phyloP scores from a whole-genome alignment of 2,329 filamentous ascomycete species.

The Fusarium coicis region DNA sequence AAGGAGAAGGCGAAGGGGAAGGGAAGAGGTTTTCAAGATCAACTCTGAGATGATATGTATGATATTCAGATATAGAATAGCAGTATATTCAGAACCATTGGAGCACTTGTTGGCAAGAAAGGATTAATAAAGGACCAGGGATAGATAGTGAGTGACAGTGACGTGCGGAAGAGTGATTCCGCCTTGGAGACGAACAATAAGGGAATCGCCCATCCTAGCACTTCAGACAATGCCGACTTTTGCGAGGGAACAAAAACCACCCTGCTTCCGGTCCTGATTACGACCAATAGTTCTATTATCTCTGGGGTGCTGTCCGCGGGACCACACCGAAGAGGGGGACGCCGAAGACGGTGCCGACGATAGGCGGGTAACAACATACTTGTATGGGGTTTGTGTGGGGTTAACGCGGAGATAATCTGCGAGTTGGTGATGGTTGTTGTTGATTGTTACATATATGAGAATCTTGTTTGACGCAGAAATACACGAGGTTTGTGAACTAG shows the following conservation, averaged over 20 bases:
- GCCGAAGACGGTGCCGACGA: slow-evolving; percentile 37
- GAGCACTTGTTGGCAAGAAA: neutral
- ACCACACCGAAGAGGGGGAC: slow-evolving; percentile 9
- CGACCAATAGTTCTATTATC: slow-evolving; percentile 23
- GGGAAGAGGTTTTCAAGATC: neutral
- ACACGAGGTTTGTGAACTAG: neutral
- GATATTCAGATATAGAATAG: neutral
- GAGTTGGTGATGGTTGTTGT: neutral
- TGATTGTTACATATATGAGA: neutral
- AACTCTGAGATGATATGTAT: neutral
- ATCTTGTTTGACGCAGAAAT: neutral
- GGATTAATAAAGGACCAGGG: slow-evolving; percentile 1
- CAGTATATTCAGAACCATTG: neutral
- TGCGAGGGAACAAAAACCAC: slow-evolving; percentile 6
- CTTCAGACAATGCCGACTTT: slow-evolving; percentile 11
- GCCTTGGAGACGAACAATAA: slow-evolving; percentile 1
- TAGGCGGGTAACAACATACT: neutral
- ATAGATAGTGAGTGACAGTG: neutral
- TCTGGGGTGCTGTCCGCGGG: slow-evolving; percentile 17
- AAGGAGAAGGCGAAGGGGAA: no score
- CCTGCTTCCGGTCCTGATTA: slow-evolving; percentile 1
- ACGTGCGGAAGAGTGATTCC: slow-evolving; percentile 33
- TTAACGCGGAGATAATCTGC: slow-evolving; percentile 19
- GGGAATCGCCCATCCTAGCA: neutral
- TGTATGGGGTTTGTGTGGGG: slow-evolving; percentile 8